These are phyloP conservation scores for Cyamopsis tetragonoloba DNA, from an alignment of 306 rosid species.

Conservation along the genomic window DNA sequence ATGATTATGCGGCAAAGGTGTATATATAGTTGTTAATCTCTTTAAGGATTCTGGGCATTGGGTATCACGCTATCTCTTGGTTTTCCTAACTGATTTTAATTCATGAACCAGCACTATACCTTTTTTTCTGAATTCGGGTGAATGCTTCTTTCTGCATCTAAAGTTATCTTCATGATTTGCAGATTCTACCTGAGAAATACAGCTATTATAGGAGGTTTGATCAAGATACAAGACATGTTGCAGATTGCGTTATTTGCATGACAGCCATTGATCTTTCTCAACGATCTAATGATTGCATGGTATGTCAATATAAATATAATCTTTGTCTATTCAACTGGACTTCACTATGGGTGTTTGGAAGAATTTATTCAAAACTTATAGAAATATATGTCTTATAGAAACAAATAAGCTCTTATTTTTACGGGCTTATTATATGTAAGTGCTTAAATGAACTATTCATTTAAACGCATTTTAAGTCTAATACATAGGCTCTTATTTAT, in stretches of 20 bases:
- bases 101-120: background rate
- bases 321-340: background rate
- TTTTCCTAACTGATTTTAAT: background rate
- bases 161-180: slow-evolving; percentile 28
- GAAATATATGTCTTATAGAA: too few relatives aligned
- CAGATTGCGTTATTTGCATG: slow-evolving; percentile 97
- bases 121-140: slow-evolving; percentile 4
- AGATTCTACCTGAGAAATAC: slow-evolving; percentile 96
- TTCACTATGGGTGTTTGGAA: too few relatives aligned
- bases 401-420: too few relatives aligned
- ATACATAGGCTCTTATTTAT: slow-evolving; percentile 5
- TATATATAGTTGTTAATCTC: background rate
- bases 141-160: background rate
- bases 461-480: too few relatives aligned
- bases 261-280: slow-evolving; percentile 63
- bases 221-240: slow-evolving; percentile 48
- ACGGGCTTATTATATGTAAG: too few relatives aligned
- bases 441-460: too few relatives aligned
- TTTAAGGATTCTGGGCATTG: background rate
- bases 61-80: background rate
- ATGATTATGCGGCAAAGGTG: background rate
- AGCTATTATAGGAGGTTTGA: slow-evolving; percentile 72
- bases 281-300: slow-evolving; percentile 82
- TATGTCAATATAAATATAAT: slow-evolving; percentile 23
- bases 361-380: too few relatives aligned